Base-by-base conservation (phyloP, 2,329 filamentous ascomycete genomes). In the Phyllosticta citriasiana region DNA sequence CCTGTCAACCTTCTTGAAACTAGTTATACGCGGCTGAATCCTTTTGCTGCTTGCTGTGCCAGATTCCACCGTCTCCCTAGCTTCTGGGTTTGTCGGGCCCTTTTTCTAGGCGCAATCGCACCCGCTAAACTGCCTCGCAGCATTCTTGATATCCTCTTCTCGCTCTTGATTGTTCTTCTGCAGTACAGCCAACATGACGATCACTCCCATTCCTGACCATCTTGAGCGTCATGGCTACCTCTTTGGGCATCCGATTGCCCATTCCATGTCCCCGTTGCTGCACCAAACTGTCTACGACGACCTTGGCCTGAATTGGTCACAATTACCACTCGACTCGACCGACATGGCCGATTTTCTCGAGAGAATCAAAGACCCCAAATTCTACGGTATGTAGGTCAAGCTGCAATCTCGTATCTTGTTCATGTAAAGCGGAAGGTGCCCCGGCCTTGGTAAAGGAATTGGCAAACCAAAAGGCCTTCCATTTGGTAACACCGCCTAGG, bases 191-290 rank as follows among this genome's bases (percentile, higher is more conserved):
- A 65, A 53, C 61, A 56, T 64, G 65, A 51, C 66, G 66, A 40
- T 63, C 61, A 53, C 60, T 66, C 54, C 59, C 9, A 26, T 51
- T 51, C 50, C 61, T 5, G 65, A 66, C 57, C 67, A 79, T 62
- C 67, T 77, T 22, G 78, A 82, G 64, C 74, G 77, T 25, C 76
- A 80, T 65, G 80, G 80, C 64, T 83, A 82, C 65, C 77, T 84
- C 24, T 82, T 83, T 63, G 81, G 82, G 61, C 78, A 82, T 67
- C 81, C 78, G 5, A 81, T 84, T 54, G 75, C 80, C 47, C 82
- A 84, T 66, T 83, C 81, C 5, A 75, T 82, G 66, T 83, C 80
- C 0, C 82, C 82, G 6, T 70, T 80, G 2, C 72, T 84, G 9
- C 82, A 84, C 68, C 74, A 79, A 62, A 82, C 80, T 2, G 75